Evolutionary conservation across 1,284 basidiomycete species (phyloP).

Genomic region (Ceratobasidium sp.): DNA sequence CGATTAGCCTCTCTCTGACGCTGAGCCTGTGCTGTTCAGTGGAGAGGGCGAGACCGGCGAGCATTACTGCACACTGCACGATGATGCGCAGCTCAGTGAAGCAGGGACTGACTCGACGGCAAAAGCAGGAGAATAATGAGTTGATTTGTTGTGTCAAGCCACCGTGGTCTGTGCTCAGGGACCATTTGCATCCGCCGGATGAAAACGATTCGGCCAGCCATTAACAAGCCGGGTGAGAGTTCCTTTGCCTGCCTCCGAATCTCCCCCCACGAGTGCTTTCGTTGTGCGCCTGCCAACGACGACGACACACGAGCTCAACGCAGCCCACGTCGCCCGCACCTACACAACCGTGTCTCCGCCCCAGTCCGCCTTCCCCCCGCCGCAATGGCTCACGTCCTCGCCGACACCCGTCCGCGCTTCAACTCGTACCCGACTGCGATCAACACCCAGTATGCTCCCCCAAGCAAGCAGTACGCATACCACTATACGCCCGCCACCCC

Average conservation of each 20-base stretch:
- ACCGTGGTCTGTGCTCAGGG: neutral
- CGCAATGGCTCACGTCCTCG: slow-evolving; percentile 34
- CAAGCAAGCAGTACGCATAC: slow-evolving; percentile 8
- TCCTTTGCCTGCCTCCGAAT: slow-evolving; percentile 14
- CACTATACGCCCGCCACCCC: slow-evolving; percentile 33
- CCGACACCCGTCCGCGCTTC: slow-evolving; percentile 40
- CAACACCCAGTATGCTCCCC: slow-evolving; percentile 29
- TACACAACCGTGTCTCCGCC: slow-evolving; percentile 3
- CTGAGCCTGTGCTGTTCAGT: slow-evolving; percentile 4
- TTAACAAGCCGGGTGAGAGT: slow-evolving; percentile 8
- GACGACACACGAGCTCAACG: slow-evolving; percentile 35
- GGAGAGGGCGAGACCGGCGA: slow-evolving; percentile 18
- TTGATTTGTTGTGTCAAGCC: slow-evolving; percentile 19
- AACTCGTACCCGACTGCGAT: slow-evolving; percentile 39
- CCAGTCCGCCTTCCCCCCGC: too few species aligned
- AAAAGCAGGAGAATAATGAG: slow-evolving; percentile 1
- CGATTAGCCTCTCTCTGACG: neutral
- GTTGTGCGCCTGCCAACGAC: slow-evolving; percentile 42
- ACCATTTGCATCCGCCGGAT: slow-evolving; percentile 18
- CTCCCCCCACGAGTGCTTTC: slow-evolving; percentile 36
- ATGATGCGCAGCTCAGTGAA: neutral
- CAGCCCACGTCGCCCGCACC: slow-evolving; percentile 37
- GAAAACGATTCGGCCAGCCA: slow-evolving; percentile 3
- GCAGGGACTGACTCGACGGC: neutral
- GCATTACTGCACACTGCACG: neutral